phyloP scores from a whole-genome alignment of 805 yeast species.

The Cyberlindnera meyerae region DNA sequence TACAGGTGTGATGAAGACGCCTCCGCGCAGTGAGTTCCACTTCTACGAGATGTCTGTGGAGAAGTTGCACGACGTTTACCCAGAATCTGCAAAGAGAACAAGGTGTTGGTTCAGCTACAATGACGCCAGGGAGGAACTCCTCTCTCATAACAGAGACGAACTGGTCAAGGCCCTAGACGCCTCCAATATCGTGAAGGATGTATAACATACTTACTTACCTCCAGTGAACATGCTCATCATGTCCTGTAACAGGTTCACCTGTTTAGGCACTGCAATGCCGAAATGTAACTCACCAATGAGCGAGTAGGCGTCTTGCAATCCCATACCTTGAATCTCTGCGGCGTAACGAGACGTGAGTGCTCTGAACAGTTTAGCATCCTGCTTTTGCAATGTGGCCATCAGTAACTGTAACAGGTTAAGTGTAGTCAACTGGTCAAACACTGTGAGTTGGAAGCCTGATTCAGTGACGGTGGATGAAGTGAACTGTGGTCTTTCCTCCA shows the following conservation, averaged over 20 bases:
- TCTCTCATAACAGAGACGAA: slow-evolving; percentile 59
- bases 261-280: slow-evolving; percentile 48
- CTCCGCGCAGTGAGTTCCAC: slow-evolving; percentile 83
- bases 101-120: slow-evolving; percentile 72
- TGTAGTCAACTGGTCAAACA: slow-evolving; percentile 40
- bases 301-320: slow-evolving; percentile 42
- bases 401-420: slow-evolving; percentile 70
- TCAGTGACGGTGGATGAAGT: slow-evolving; percentile 25
- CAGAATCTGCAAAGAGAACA: slow-evolving; percentile 59
- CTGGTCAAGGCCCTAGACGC: slow-evolving; percentile 56
- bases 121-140: slow-evolving; percentile 60
- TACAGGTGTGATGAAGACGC: slow-evolving; percentile 30
- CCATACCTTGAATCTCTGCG: slow-evolving; percentile 29
- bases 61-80: slow-evolving; percentile 60
- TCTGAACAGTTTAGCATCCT: slow-evolving; percentile 46
- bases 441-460: slow-evolving; percentile 31
- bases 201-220: slow-evolving; percentile 1
- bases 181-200: slow-evolving; percentile 38
- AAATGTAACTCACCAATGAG: slow-evolving; percentile 60
- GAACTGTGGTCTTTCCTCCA: slow-evolving; percentile 17
- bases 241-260: slow-evolving; percentile 55
- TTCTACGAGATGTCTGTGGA: slow-evolving; percentile 72
- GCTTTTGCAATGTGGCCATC: slow-evolving; percentile 51
- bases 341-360: slow-evolving; percentile 50
- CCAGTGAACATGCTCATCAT: slow-evolving; percentile 67